Conservation (phyloP, 129 eudicot genomes). For the Silybum marianum region DNA sequence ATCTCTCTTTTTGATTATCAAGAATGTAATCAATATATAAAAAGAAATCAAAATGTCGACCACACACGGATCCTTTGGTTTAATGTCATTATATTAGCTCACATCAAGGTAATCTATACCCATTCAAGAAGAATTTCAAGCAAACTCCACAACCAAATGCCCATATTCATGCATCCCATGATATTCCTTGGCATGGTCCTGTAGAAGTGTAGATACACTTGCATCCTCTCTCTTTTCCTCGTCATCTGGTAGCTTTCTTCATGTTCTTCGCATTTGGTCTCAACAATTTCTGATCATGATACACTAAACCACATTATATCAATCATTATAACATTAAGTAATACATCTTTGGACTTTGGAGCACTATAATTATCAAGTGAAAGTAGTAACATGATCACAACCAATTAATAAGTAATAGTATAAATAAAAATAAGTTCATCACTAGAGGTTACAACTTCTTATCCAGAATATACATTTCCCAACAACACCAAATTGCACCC, state of each 20-base stretch:
- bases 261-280: slow-evolving; percentile 62
- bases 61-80: not conserved
- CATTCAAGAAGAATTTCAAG: too few relatives aligned
- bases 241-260: slow-evolving; percentile 74
- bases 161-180: slow-evolving; percentile 60
- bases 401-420: not conserved
- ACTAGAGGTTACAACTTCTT: not conserved
- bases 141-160: slow-evolving; percentile 50
- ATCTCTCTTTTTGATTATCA: too few relatives aligned
- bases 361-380: slow-evolving; percentile 1
- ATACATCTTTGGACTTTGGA: slow-evolving; percentile 5
- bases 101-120: not conserved
- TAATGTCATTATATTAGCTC: not conserved
- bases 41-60: not conserved
- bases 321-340: not conserved
- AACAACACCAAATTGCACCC: not conserved
- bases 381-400: slow-evolving; percentile 11
- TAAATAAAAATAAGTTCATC: not conserved
- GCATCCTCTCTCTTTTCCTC: slow-evolving; percentile 85
- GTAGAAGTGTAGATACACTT: slow-evolving; percentile 63
- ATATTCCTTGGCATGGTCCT: slow-evolving; percentile 73
- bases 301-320: slow-evolving; percentile 5
- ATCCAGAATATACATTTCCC: not conserved
- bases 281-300: slow-evolving; percentile 38
- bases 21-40: not conserved